Percentiles rank a stretch among this genome's conserved stretches.
Evolutionary conservation across 257 asterid genomes (phyloP).

Genomic region (Fraxinus cuspidata): DNA sequence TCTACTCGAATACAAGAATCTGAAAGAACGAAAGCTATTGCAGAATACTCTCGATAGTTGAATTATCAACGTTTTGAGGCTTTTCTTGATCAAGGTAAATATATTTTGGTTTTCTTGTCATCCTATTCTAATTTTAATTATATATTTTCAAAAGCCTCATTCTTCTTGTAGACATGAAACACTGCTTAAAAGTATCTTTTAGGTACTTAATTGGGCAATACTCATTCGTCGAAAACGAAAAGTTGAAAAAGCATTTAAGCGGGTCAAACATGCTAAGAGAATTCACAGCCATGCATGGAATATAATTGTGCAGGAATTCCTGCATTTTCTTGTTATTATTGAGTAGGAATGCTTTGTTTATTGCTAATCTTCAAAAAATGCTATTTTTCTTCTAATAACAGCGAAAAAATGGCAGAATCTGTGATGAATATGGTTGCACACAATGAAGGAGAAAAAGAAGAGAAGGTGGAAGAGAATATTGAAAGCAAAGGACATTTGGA

Average conservation of each 20-base stretch:
- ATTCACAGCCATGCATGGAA: no score
- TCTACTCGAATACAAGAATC: background rate
- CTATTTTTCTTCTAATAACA: background rate
- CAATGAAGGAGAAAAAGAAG: slow-evolving; percentile 2
- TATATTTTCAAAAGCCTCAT: no score
- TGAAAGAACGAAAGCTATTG: no score
- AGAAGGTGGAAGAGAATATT: slow-evolving; percentile 16
- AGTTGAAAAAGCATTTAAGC: no score
- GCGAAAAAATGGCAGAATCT: slow-evolving; percentile 30
- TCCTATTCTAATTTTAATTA: no score
- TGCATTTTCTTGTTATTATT: background rate
- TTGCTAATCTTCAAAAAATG: background rate
- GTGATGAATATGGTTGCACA: background rate
- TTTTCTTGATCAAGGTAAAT: background rate
- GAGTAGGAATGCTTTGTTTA: background rate
- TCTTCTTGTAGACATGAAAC: background rate
- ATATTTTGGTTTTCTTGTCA: background rate
- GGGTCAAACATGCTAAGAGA: background rate
- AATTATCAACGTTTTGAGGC: no score
- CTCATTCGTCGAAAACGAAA: background rate
- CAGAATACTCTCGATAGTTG: background rate
- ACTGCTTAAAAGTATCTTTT: background rate
- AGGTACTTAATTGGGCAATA: no score
- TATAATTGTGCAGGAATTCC: background rate
- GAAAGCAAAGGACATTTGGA: slow-evolving; percentile 16